phyloP scores from a whole-genome alignment of 2,329 filamentous ascomycete species.

The Mariannaea sp. region DNA sequence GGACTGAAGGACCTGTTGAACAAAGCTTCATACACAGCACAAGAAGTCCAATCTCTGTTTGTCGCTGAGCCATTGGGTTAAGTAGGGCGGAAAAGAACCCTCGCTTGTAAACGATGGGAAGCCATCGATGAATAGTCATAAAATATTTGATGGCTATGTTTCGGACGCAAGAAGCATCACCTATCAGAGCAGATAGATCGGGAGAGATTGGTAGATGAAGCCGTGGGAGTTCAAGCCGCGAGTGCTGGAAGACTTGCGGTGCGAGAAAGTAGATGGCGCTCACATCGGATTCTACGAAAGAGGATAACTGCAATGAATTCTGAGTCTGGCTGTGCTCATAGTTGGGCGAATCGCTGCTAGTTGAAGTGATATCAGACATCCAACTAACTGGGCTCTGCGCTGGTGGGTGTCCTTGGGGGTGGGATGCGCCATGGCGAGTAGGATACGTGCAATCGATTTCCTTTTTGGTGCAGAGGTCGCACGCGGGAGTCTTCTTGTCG shows the following conservation, averaged over 20 bases:
- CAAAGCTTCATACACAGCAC: conserved; percentile 18
- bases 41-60: conserved; percentile 3
- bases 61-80: conserved; percentile 8
- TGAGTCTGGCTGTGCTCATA: neutral
- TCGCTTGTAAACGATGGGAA: conserved; percentile 10
- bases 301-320: neutral
- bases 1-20: neutral
- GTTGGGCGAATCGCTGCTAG: neutral
- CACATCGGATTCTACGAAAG: neutral
- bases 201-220: neutral
- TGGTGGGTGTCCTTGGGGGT: neutral
- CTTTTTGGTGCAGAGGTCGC: conserved; percentile 15
- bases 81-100: conserved; percentile 4
- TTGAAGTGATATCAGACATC: neutral
- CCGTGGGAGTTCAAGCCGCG: conserved; percentile 3
- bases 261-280: conserved; percentile 15
- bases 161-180: neutral
- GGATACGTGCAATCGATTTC: conserved; percentile 8
- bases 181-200: neutral
- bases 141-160: conserved; percentile 3
- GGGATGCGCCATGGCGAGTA: neutral
- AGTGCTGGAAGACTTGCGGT: conserved; percentile 7
- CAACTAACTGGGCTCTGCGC: neutral
- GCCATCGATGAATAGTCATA: conserved; percentile 9
- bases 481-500: conserved; percentile 6